Base-by-base conservation (phyloP, 1,284 basidiomycete genomes). In the Abortiporus biennis region DNA sequence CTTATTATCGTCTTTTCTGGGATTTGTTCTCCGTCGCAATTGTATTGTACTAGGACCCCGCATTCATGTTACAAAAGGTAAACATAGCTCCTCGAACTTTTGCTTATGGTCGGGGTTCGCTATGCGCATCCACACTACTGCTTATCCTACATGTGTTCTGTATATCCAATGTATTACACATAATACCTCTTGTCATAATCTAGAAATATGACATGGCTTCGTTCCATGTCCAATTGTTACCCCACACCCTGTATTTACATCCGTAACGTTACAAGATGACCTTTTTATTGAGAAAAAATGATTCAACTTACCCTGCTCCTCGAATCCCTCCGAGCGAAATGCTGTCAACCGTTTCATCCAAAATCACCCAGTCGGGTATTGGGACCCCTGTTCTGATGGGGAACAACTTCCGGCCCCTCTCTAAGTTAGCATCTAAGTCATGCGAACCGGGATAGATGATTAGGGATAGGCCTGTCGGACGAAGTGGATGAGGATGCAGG, bases 341-440 rank as follows among this genome's bases (percentile, higher is more conserved):
- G 38, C 52, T 58, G 51, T 81, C 80, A 9, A 74, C 67, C 6
- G 63, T 57, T 2, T 63, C 58, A 6, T 74, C 72, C 2, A 80
- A 64, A 13, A 90, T 67, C 1, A 86, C 55, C 85, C 87, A 92
- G 54, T 89, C 85, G 1, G 89, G 86, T 1, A 74, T 65, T 6
- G 76, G 59, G 4, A 91, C 67, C 3, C 87, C 89, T 0, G 88
- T 92, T 9, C 90, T 76, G 17, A 86, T 74, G 1, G 90, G 89
- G 51, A 92, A 83, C n/a, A 91, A 63, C 24, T 84, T 71, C 1
- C 73, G 59, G 0, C 73, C 76, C 37, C 77, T 68, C 57, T 91
- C 88, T 3, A 89, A 62, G 1, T 79, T 82, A n/a, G n/a, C n/a
- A n/a, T n/a, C n/a, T n/a, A n/a, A n/a, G 1, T 55, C 49, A 0